Base-by-base conservation (phyloP, 2,329 filamentous ascomycete genomes). In the Fusarium compactum region DNA sequence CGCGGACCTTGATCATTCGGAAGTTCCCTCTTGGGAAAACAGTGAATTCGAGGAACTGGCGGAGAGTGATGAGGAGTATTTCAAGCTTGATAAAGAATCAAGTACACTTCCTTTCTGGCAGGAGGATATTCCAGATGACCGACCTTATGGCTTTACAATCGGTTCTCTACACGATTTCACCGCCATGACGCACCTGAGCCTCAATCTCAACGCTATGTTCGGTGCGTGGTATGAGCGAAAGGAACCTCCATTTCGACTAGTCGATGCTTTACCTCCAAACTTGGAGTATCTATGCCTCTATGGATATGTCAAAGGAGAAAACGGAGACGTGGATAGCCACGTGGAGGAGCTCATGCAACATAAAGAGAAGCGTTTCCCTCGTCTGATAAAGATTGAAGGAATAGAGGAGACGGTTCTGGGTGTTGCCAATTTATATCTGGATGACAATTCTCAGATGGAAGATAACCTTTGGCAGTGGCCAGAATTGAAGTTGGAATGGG, bases 201-300 rank as follows among this genome's bases (percentile, higher is more conserved):
- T 44, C 10, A 7, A 29, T 8, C 24, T 29, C 2, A 34, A 20
- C 2, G 16, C 44, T 34, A 8, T 50, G 5, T 38, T 59, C 9
- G 54, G 34, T 6, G 32, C 54, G 3, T 16, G 6, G 8, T 15
- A 24, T 27, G 9, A 22, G 10, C 16, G 22, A 2, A 12, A 34
- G n/a, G 29, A 58, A 9, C 44, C 27, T 8, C 58, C 16, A 1
- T 44, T 29, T 16, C 2, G 29, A 14, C 8, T 59, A 3, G 6
- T 25, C 8, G 29, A 45, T 60, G 38, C 24, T 4, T 30, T 62
- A 4, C 24, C 58, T 29, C 45, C 38, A 5, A 51, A 15, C 3
- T 20, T 71, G 11, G 34, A 71, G 47, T 61, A 58, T 22, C 5
- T 66, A 2, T 63, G 24, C 25, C 44, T 71, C 5, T 63, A 47